Evolutionary conservation across 169 alveolate species (phyloP).

Genomic region (Plasmodium relictum): DNA sequence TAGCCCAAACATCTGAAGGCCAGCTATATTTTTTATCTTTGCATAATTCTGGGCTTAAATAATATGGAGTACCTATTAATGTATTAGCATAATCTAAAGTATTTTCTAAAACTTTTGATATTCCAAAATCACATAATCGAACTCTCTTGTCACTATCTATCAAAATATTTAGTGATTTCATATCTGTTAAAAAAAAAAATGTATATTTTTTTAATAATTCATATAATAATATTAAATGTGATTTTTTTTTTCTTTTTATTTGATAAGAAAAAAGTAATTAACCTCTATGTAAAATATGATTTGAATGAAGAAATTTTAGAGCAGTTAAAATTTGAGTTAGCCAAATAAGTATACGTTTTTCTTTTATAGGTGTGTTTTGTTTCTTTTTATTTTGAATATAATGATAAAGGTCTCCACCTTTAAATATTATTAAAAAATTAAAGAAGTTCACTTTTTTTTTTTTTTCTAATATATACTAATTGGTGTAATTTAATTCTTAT

Average conservation of each 20-base stretch:
- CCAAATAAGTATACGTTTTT: slow-evolving; percentile 88
- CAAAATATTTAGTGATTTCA: slow-evolving; percentile 93
- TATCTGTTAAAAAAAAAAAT: slow-evolving; percentile 61
- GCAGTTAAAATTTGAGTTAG: slow-evolving; percentile 89
- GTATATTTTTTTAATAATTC: not conserved
- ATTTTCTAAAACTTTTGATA: slow-evolving; percentile 93
- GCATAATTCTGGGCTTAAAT: slow-evolving; percentile 98
- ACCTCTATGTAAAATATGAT: slow-evolving; percentile 93
- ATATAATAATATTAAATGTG: not conserved
- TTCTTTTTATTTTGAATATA: slow-evolving; percentile 82
- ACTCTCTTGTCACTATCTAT: slow-evolving; percentile 90
- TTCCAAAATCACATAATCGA: slow-evolving; percentile 95
- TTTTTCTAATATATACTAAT: slow-evolving; percentile 3
- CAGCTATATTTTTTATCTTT: slow-evolving; percentile 97
- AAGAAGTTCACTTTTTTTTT: not conserved
- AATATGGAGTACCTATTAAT: slow-evolving; percentile 99
- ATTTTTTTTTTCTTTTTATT: not conserved
- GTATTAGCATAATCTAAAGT: slow-evolving; percentile 97
- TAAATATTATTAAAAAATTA: not conserved
- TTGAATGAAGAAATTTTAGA: slow-evolving; percentile 88
- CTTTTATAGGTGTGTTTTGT: slow-evolving; percentile 83
- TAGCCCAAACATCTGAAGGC: slow-evolving; percentile 99
- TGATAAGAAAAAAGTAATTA: not conserved
- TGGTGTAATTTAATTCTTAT: not conserved
- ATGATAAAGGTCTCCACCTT: slow-evolving; percentile 87